A percentile compares a stretch with the other conserved stretches of the same genome.
These are phyloP conservation scores for Aspergillus calidoustus DNA, from an alignment of 2,329 filamentous ascomycete species.

Conservation along the genomic window DNA sequence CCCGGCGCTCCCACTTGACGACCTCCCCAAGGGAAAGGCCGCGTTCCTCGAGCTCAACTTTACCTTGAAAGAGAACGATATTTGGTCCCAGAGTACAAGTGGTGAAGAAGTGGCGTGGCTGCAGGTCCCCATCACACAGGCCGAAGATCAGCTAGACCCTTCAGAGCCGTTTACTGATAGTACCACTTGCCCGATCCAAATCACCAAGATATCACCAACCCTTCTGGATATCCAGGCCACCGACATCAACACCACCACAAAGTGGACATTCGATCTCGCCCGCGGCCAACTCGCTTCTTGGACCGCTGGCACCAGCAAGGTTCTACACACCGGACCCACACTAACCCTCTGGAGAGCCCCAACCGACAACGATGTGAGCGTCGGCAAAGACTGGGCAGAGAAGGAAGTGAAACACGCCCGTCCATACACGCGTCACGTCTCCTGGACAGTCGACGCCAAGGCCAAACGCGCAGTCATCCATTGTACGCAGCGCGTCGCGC, in stretches of 20 bases:
- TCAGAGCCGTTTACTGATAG: neutral
- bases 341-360: slow-evolving; percentile 38
- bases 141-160: neutral
- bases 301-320: neutral
- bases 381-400: slow-evolving; percentile 25
- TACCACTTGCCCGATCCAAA: neutral
- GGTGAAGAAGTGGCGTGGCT: neutral
- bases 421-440: neutral
- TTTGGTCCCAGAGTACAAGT: neutral
- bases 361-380: slow-evolving; percentile 39
- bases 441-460: neutral
- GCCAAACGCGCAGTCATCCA: neutral
- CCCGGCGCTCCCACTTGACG: neutral
- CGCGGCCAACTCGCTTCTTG: slow-evolving; percentile 9
- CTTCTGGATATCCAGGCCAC: neutral
- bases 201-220: neutral
- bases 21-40: neutral
- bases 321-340: neutral
- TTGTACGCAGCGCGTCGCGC: neutral
- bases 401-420: neutral
- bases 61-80: neutral
- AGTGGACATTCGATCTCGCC: slow-evolving; percentile 12
- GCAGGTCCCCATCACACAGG: neutral
- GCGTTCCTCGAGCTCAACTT: neutral
- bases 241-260: neutral